phyloP scores from a whole-genome alignment of 176 grass and related monocot genomes.

The Paspalum vaginatum region DNA sequence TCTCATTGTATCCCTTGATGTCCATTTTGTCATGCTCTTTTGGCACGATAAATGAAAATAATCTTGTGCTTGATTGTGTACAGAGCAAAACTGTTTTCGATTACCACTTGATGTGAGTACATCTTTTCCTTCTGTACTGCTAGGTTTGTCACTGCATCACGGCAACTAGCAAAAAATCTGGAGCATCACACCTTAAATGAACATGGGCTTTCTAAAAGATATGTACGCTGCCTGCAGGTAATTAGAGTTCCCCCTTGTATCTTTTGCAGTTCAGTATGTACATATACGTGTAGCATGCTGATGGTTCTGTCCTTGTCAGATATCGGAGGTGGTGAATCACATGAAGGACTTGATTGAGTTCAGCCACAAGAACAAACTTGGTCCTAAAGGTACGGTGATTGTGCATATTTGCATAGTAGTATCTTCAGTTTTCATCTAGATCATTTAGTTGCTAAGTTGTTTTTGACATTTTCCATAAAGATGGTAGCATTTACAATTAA shows the following conservation, averaged over 20 bases:
- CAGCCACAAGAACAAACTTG: conserved; percentile 77
- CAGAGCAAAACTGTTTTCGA: background rate
- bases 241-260: background rate
- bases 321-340: conserved; percentile 98
- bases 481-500: conserved; percentile 4
- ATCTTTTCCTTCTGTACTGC: conserved; percentile 35
- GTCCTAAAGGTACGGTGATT: conserved; percentile 73
- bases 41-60: conserved; percentile 1
- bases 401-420: background rate
- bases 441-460: background rate
- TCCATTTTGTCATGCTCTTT: background rate
- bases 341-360: conserved; percentile 99
- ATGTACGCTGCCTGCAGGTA: conserved; percentile 94
- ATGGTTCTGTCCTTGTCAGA: conserved; percentile 51
- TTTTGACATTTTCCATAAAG: background rate
- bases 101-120: background rate
- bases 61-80: background rate
- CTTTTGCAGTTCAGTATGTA: conserved; percentile 6
- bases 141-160: conserved; percentile 82
- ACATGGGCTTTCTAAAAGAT: conserved; percentile 98
- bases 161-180: conserved; percentile 85
- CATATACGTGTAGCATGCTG: conserved; percentile 6
- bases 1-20: background rate
- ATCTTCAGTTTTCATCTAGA: background rate
- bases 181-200: conserved; percentile 88